phyloP scores from a whole-genome alignment of 140 eudicot genomes.

The Senecio squalidus region DNA sequence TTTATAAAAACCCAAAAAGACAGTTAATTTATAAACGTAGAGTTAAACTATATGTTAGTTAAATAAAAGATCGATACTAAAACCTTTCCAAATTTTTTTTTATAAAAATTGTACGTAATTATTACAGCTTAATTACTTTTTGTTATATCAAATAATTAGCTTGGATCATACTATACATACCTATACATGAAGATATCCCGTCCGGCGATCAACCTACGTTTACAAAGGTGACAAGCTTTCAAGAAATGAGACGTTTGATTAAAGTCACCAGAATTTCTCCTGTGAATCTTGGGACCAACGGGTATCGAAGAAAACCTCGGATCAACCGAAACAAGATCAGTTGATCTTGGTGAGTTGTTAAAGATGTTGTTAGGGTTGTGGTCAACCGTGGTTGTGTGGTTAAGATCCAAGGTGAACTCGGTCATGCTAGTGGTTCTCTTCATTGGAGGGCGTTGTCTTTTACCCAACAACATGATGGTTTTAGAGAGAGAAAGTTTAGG shows the following conservation, averaged over 20 bases:
- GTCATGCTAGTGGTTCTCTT: slow-evolving; percentile 71
- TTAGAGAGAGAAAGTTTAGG: neutral
- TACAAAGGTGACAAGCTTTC: slow-evolving; percentile 45
- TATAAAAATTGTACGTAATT: no score
- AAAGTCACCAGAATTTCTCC: slow-evolving; percentile 28
- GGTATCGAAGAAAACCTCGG: slow-evolving; percentile 10
- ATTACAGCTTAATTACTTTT: neutral
- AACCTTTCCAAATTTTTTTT: no score
- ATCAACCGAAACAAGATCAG: no score
- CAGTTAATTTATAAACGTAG: no score
- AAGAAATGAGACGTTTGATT: slow-evolving; percentile 27
- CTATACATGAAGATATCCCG: slow-evolving; percentile 59
- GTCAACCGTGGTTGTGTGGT: neutral
- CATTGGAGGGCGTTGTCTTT: slow-evolving; percentile 57
- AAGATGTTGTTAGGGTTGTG: slow-evolving; percentile 3
- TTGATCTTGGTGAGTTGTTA: slow-evolving; percentile 4
- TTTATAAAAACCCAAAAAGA: no score
- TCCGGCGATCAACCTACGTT: slow-evolving; percentile 37
- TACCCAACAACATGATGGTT: slow-evolving; percentile 54
- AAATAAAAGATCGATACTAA: no score
- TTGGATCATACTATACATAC: slow-evolving; percentile 19
- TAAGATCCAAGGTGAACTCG: slow-evolving; percentile 47
- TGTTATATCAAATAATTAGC: no score
- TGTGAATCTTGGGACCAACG: slow-evolving; percentile 19
- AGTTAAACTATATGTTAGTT: no score